Base-by-base conservation (phyloP, 495 filamentous ascomycete species). In the Clohesyomyces aquaticus region DNA sequence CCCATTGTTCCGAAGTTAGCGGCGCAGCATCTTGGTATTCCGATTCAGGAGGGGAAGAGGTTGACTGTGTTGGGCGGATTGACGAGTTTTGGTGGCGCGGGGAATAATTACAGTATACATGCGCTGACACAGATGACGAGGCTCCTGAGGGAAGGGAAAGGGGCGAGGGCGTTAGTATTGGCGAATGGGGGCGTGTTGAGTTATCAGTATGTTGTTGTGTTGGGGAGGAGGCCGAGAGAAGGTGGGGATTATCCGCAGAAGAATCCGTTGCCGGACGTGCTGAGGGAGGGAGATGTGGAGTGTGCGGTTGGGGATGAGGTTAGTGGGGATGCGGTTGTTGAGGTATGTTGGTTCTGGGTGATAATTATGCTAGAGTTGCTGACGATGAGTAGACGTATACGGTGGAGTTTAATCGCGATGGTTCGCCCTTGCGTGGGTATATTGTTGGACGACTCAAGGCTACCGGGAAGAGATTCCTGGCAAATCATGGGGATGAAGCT, bases 21-120 rank as follows among this genome's bases (percentile, higher is more conserved):
- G 14, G 80, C 78, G 46, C 68, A 77, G 12, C 81, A 85, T 71
- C 74, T 85, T 2, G 76, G 74, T 0, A 66, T 85, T 6, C 73
- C 80, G 4, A 75, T 79, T 12, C 66, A 61, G 1, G 46, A 35
- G 1, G 45, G 46, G 1, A 16, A 74, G 3, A 80, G 78, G 62
- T 81, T 83, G 8, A 84, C 82, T 0, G 70, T 84, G 10, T 67
- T 85, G 2, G 83, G 83, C 1, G 83, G 83, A 0, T 64, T 85
- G 16, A 85, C 83, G 42, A 83, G 79, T 11, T 85, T 85, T 56
- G 83, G 83, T 3, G 83, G 83, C 0, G 82, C 83, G 21, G 83
- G 83, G 0, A 85, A 85, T 66, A 85, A 85, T 47, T 85, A 85
- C 61, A 82, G 80, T 4, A 81, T 84, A 79, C 83, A 85, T 74